Evolutionary conservation across 768 basidiomycete species (phyloP), one percentile per base, ranked within the genome.

Genomic region (Trametes maxima): DNA sequence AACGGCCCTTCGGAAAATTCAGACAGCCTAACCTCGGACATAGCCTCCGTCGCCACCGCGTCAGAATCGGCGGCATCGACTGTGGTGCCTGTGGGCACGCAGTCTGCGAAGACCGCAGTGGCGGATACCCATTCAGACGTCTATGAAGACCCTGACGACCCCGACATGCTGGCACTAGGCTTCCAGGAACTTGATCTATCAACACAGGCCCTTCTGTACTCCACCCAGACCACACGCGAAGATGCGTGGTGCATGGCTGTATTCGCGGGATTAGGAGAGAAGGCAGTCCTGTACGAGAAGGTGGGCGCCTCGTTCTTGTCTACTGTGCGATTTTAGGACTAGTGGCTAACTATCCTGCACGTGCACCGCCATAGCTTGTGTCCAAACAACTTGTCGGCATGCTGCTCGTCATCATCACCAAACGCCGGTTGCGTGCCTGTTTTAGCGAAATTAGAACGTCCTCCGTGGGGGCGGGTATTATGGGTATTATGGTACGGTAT

Each of bases 341-440:
- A 35, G 21, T n/a, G 21, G 14, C 17, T 3, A 4, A 6, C 54
- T 33, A 57, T 35, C 39, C 54, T 45, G 45, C 55, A 33, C 25
- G 33, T 25, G 39, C 49, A 56, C 51, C 45, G 59, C 36, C 44
- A 42, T 58, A 93, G 90, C 77, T 94, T 35, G 77, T 75, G 14
- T 90, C 89, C 3, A 89, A 82, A 66, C 92, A 92, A 70, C 86
- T 94, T 19, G 91, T 94, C 39, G 92, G 92, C 37, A 90, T 92
- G 80, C 76, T 94, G n/a, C 73, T 94, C 19, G 68, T 94, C 12
- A 73, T 90, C 28, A 75, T 94, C 43, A 85, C 83, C 8, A 88
- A 84, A 72, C 87, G 81, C 57, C 63, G 70, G 0, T 64, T 89
- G 43, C 73, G 72, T 6, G 35, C 68, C 3, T 82, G 80, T 63